Conservation (phyloP, 345 rosid genomes). For the Triadica sebifera region DNA sequence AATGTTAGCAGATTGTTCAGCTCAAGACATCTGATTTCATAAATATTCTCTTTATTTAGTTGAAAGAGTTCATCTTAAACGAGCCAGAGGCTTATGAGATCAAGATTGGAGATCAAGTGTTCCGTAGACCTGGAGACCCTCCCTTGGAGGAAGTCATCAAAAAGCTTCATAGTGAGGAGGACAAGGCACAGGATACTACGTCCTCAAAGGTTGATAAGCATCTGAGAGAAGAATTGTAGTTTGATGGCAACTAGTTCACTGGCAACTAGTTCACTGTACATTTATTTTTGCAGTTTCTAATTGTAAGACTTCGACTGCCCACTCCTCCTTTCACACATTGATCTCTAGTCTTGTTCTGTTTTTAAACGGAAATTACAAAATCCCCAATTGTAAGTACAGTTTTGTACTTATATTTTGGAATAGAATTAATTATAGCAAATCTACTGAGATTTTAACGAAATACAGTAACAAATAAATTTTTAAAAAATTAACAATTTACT, state of each 20-base stretch:
- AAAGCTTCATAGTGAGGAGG: slow-evolving; percentile 36
- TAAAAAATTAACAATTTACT: no score
- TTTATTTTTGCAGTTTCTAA: neutral
- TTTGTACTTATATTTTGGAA: neutral
- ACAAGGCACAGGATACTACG: slow-evolving; percentile 11
- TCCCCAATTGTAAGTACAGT: neutral
- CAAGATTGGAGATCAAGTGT: slow-evolving; percentile 72
- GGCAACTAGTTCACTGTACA: neutral
- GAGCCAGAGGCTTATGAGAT: slow-evolving; percentile 83
- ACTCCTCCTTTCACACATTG: neutral
- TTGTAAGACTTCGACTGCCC: neutral
- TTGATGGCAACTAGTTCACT: neutral
- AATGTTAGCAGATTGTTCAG: no score
- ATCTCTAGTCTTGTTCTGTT: neutral
- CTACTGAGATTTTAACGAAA: no score
- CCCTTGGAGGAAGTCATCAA: slow-evolving; percentile 62
- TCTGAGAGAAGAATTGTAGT: slow-evolving; percentile 60
- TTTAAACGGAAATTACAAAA: neutral
- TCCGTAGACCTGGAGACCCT: slow-evolving; percentile 79
- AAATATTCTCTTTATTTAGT: slow-evolving; percentile 32
- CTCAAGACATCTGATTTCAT: neutral
- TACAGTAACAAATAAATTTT: no score
- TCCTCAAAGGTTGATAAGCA: slow-evolving; percentile 17
- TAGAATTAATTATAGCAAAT: no score
- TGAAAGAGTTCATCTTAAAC: slow-evolving; percentile 72